Conservation (phyloP, 768 basidiomycete species). For the Galerina marginata region DNA sequence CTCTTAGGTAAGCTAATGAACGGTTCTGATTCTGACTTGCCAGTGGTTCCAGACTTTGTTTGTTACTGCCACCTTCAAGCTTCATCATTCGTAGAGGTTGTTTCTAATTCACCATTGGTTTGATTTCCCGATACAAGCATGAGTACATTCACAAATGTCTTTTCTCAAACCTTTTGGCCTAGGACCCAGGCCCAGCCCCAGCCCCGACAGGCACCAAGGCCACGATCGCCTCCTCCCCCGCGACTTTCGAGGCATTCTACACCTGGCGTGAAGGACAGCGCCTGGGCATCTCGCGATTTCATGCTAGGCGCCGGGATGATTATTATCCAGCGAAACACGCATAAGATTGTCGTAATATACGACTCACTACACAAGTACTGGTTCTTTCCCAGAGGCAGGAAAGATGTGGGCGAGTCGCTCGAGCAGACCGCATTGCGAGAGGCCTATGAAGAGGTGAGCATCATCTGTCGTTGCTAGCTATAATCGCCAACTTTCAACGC, state of each 20-base stretch:
- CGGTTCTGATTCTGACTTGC: too few relatives aligned
- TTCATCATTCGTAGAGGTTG: too few relatives aligned
- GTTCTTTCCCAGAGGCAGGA: slow-evolving; percentile 70
- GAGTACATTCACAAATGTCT: too few relatives aligned
- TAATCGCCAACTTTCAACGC: not conserved
- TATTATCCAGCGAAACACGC: slow-evolving; percentile 62
- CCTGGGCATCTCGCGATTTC: slow-evolving; percentile 57
- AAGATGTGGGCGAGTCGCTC: slow-evolving; percentile 68
- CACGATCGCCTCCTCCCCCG: slow-evolving; percentile 1
- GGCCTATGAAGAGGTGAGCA: slow-evolving; percentile 69
- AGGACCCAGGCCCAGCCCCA: not conserved
- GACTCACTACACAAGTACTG: slow-evolving; percentile 45
- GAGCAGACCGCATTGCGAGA: slow-evolving; percentile 66
- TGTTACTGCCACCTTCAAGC: too few relatives aligned
- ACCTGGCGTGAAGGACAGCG: slow-evolving; percentile 45
- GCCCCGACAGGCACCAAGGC: slow-evolving; percentile 2
- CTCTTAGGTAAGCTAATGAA: too few relatives aligned
- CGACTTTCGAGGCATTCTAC: slow-evolving; percentile 46
- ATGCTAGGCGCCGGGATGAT: slow-evolving; percentile 67
- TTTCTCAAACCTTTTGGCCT: too few relatives aligned
- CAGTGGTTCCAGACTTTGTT: too few relatives aligned
- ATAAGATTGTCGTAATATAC: slow-evolving; percentile 56
- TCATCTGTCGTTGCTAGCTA: not conserved
- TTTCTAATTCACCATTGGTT: too few relatives aligned
- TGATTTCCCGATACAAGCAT: too few relatives aligned